phyloP scores from a whole-genome alignment of 192 early-diverging fungal species.

The Gonapodya prolifera region DNA sequence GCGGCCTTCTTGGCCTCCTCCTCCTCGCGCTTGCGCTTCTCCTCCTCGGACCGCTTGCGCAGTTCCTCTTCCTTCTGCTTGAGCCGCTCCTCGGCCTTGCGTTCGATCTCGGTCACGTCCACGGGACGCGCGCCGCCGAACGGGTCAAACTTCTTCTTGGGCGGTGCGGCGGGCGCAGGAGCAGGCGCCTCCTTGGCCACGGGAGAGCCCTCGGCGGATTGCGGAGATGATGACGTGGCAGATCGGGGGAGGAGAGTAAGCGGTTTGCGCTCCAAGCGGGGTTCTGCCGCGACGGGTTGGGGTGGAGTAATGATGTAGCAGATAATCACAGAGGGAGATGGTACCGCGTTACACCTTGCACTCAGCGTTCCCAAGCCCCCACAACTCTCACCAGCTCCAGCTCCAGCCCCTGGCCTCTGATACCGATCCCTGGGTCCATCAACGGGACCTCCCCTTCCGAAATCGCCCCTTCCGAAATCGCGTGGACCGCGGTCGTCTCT shows the following conservation, averaged over 20 bases:
- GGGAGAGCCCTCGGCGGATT: background rate
- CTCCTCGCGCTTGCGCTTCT: conserved; percentile 16
- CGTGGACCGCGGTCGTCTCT: background rate
- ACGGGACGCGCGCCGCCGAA: conserved; percentile 53
- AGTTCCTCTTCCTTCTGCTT: conserved; percentile 27
- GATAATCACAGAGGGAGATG: too few species aligned
- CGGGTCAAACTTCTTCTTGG: conserved; percentile 34
- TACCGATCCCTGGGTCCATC: background rate
- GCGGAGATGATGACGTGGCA: conserved; percentile 10
- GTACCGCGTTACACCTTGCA: too few species aligned
- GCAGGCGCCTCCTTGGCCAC: background rate
- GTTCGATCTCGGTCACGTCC: conserved; percentile 36
- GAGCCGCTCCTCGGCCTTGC: conserved; percentile 39
- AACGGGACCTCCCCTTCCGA: background rate
- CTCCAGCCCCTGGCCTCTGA: background rate
- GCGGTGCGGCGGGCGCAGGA: conserved; percentile 11
- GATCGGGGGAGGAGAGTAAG: conserved; percentile 40
- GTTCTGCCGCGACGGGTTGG: too few species aligned
- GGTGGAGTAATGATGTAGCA: too few species aligned
- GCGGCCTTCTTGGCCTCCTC: conserved; percentile 15
- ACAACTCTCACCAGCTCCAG: too few species aligned
- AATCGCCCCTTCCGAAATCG: background rate
- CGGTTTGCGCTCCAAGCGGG: conserved; percentile 29
- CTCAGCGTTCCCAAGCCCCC: too few species aligned
- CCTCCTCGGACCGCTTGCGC: conserved; percentile 25